Evolutionary conservation across 208 protist genomes (phyloP).

Genomic region (Trypanosoma cruzi): DNA sequence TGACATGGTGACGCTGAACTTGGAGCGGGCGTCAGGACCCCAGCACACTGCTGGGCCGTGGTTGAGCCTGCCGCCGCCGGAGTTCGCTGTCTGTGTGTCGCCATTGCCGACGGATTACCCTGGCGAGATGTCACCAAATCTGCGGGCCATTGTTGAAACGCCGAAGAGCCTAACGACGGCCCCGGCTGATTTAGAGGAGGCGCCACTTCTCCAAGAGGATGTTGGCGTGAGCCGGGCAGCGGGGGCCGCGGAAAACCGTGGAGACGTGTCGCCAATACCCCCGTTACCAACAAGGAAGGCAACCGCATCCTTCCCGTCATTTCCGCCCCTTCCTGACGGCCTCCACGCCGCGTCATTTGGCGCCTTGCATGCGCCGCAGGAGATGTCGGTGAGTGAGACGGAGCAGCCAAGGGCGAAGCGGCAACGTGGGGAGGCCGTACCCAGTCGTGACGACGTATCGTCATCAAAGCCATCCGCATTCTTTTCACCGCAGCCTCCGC

Average conservation of each 20-base stretch:
- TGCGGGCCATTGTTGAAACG: conserved; percentile 21
- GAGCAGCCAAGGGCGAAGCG: background rate
- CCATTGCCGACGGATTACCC: conserved; percentile 23
- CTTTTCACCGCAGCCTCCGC: background rate
- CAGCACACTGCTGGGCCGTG: background rate
- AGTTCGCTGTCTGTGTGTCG: background rate
- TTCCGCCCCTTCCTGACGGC: background rate
- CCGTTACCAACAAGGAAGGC: background rate
- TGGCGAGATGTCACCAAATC: conserved; percentile 20
- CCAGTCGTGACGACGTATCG: background rate
- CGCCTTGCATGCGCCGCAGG: background rate
- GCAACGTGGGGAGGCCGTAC: background rate
- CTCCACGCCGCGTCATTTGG: background rate
- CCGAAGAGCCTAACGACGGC: conserved; percentile 1
- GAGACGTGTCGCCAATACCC: too few species aligned
- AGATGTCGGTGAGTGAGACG: background rate
- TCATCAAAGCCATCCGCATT: background rate
- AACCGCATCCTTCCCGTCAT: background rate
- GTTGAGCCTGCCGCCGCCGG: background rate
- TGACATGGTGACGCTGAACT: background rate
- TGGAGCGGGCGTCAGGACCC: background rate
- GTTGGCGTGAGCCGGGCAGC: background rate
- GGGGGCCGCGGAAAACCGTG: too few species aligned
- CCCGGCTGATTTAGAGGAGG: too few species aligned
- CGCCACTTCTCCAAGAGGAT: background rate